Percentiles rank a stretch among this genome's conserved stretches.
These are phyloP conservation scores for Sordariomycetes sp. DNA, from an alignment of 2,329 filamentous ascomycete genomes.

Conservation along the genomic window DNA sequence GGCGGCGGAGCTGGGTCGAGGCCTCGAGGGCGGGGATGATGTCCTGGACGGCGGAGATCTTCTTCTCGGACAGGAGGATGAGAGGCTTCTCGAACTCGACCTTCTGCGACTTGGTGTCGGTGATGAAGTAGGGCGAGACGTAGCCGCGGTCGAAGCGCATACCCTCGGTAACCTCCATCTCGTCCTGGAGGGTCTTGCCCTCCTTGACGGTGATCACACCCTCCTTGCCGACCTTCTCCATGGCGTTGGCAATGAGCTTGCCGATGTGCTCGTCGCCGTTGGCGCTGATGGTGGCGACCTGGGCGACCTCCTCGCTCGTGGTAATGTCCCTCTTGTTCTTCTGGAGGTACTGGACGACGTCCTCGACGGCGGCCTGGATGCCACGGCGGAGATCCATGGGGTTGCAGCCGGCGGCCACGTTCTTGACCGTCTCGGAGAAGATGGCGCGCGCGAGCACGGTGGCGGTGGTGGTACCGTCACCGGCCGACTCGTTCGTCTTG, in stretches of 20 bases:
- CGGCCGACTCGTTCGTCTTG: slow-evolving; percentile 98
- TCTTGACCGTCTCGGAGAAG: slow-evolving; percentile 99
- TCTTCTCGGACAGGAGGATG: slow-evolving; percentile 98
- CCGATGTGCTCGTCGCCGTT: slow-evolving; percentile 96
- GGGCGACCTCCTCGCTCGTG: slow-evolving; percentile 90
- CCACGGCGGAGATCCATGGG: slow-evolving; percentile 97
- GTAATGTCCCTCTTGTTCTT: slow-evolving; percentile 97
- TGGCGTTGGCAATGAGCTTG: slow-evolving; percentile 90
- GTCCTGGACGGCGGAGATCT: slow-evolving; percentile 98
- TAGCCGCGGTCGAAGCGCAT: slow-evolving; percentile 99
- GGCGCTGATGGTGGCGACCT: slow-evolving; percentile 96
- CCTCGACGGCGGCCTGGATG: slow-evolving; percentile 91
- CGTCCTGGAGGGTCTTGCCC: slow-evolving; percentile 95
- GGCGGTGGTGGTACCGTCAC: slow-evolving; percentile 96
- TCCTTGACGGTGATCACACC: slow-evolving; percentile 99
- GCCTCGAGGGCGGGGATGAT: slow-evolving; percentile 97
- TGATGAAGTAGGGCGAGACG: slow-evolving; percentile 99
- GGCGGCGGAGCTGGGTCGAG: slow-evolving; percentile 88
- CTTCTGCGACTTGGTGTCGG: slow-evolving; percentile 96
- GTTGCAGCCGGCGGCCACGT: slow-evolving; percentile 98
- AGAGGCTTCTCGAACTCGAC: slow-evolving; percentile 99
- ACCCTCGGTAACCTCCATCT: slow-evolving; percentile 97
- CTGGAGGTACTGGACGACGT: slow-evolving; percentile 88
- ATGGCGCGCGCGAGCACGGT: slow-evolving; percentile 95
- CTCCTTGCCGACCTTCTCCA: slow-evolving; percentile 99